Evolutionary conservation across 2,329 filamentous ascomycete genomes (phyloP), one percentile per base, ranked within the genome.

Genomic region (Beauveria scarabaeidicola): DNA sequence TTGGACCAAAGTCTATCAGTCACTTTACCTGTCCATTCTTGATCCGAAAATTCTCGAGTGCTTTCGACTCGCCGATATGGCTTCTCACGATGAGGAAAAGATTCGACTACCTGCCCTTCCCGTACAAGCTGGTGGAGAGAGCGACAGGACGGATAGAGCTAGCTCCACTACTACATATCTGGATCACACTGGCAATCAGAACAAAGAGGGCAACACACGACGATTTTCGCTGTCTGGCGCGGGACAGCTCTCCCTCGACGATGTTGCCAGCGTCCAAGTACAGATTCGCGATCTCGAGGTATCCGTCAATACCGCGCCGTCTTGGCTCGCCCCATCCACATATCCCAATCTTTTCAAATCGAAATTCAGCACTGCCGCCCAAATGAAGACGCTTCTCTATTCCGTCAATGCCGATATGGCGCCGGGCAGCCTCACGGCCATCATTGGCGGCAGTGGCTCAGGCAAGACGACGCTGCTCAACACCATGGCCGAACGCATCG

Each of bases 401-500:
- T 80, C 81, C 32, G 81, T 91, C 50, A 81, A 81, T 63, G 86
- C 86, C 2, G 79, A 83, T 25, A 80, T 91, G 68, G 77, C 78
- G 3, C 79, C 82, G 8, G 87, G 88, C 3, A 87, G 83, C 3
- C 71, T 92, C 44, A 90, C 87, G 0, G 88, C 88, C 9, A 90
- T 91, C 57, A 84, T 91, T 60, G 88, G 88, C 10, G 87, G 87
- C 3, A 87, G 85, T 66, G 88, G 88, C 21, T 87, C 84, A 1
- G 88, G 88, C 0, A 91, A 91, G 73, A 89, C 86, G 3, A 87
- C 85, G 0, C 72, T 89, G 60, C 75, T 91, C 38, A 91, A 90
- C 68, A 82, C 85, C 21, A 80, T 91, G 73, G 85, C 88, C 11
- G 83, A 88, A 64, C 81, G 88, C 38, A 83, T 90, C 69, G 76